Conservation (phyloP, 345 rosid genomes). For the Conringia planisiliqua region DNA sequence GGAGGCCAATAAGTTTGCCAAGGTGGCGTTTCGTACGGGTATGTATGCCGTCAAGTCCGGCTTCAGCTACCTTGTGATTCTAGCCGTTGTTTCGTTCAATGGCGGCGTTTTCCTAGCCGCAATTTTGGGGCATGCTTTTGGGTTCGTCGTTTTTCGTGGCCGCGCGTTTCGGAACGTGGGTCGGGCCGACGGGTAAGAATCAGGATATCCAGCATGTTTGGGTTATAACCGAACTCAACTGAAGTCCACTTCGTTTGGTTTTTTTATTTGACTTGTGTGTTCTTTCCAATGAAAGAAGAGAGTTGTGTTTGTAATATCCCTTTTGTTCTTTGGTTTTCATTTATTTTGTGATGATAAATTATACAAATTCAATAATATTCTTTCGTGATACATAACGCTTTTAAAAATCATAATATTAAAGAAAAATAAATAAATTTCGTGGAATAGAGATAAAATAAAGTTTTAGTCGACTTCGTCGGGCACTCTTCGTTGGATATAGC, state of each 20-base stretch:
- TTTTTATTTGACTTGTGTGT: slow-evolving; percentile 6
- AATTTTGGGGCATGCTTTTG: slow-evolving; percentile 66
- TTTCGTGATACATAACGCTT: neutral
- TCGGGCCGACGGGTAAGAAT: slow-evolving; percentile 30
- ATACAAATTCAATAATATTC: neutral
- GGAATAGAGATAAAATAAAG: neutral
- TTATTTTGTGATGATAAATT: neutral
- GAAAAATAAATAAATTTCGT: neutral
- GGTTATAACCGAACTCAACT: neutral
- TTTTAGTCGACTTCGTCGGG: neutral
- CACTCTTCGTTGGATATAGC: neutral
- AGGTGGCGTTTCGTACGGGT: slow-evolving; percentile 53
- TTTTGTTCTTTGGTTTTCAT: slow-evolving; percentile 9
- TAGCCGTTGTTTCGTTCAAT: slow-evolving; percentile 76
- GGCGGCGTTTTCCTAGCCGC: slow-evolving; percentile 75
- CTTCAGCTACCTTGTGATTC: slow-evolving; percentile 64
- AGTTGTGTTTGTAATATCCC: neutral
- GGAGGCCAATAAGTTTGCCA: slow-evolving; percentile 46
- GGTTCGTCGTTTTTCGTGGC: slow-evolving; percentile 60
- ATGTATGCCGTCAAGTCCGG: slow-evolving; percentile 51
- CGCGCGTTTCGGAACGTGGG: slow-evolving; percentile 38
- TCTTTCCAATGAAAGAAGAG: neutral
- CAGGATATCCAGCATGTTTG: neutral
- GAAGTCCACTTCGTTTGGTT: neutral
- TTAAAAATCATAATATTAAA: no score